phyloP scores from a whole-genome alignment of 331 rosid species.

The Rhamnella rubrinervis region DNA sequence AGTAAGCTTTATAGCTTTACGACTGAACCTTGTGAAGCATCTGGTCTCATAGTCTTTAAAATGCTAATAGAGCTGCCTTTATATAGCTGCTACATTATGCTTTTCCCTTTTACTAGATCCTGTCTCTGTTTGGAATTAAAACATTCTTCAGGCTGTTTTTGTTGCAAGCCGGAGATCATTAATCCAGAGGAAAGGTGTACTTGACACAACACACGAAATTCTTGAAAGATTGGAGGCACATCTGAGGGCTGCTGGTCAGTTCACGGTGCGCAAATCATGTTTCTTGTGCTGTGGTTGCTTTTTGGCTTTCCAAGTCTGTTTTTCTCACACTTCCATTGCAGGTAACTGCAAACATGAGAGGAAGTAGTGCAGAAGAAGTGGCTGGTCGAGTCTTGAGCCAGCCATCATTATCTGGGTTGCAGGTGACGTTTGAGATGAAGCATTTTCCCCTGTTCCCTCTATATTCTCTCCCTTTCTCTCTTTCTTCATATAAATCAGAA shows the following conservation, averaged over 20 bases:
- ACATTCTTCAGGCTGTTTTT: constrained; percentile 77
- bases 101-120: constrained; percentile 19
- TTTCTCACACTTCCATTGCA: constrained; percentile 32
- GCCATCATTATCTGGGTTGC: constrained; percentile 77
- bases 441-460: background rate
- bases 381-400: constrained; percentile 89
- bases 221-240: constrained; percentile 97
- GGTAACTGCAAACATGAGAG: constrained; percentile 97
- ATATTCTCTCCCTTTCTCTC: constrained; percentile 10
- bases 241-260: constrained; percentile 83
- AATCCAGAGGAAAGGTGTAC: constrained; percentile 69
- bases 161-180: constrained; percentile 86
- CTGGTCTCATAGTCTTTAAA: constrained; percentile 13
- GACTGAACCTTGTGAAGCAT: constrained; percentile 14
- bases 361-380: constrained; percentile 84
- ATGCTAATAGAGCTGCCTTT: background rate
- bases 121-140: constrained; percentile 27
- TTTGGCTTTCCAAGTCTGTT: constrained; percentile 1
- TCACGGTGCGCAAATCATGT: constrained; percentile 52
- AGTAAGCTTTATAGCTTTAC: constrained; percentile 40
- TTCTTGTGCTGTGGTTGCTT: background rate
- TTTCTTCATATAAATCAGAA: background rate
- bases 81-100: constrained; percentile 22
- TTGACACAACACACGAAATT: constrained; percentile 90
- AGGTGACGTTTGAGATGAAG: constrained; percentile 53